phyloP scores from a whole-genome alignment of 2,329 filamentous ascomycete genomes.

The Colletotrichum tamarilloi region DNA sequence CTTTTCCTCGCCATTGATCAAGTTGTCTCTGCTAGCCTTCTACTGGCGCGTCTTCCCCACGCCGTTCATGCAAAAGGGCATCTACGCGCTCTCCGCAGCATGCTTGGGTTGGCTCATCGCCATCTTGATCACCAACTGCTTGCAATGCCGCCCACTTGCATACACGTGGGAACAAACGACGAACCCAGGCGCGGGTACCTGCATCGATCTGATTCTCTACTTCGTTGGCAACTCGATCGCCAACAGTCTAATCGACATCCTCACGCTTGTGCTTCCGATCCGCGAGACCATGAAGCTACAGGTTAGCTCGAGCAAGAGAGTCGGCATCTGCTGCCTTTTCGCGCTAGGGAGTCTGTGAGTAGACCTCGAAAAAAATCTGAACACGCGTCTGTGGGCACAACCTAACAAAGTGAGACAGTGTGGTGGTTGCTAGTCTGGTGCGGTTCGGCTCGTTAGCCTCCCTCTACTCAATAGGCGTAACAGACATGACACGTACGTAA shows the following conservation, averaged over 20 bases:
- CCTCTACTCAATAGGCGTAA: conserved; percentile 11
- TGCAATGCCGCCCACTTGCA: conserved; percentile 13
- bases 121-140: conserved; percentile 21
- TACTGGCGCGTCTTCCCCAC: conserved; percentile 23
- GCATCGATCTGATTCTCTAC: conserved; percentile 14
- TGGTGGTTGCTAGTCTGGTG: conserved; percentile 17
- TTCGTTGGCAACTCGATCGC: conserved; percentile 19
- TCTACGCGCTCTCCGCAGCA: conserved; percentile 3
- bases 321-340: conserved; percentile 23
- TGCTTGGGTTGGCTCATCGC: conserved; percentile 8
- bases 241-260: conserved; percentile 20
- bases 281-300: conserved; percentile 23
- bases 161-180: conserved; percentile 11
- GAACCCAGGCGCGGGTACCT: conserved; percentile 1
- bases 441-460: conserved; percentile 20
- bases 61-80: conserved; percentile 10
- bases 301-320: conserved; percentile 16
- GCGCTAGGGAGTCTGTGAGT: conserved; percentile 16
- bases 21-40: conserved; percentile 15
- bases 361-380: not conserved
- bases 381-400: not conserved
- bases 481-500: conserved; percentile 13
- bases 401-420: not conserved
- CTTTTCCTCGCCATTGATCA: conserved; percentile 7
- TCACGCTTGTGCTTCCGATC: conserved; percentile 15